These are phyloP conservation scores for Millerozyma acaciae DNA, from an alignment of 805 yeast species.

Conservation along the genomic window DNA sequence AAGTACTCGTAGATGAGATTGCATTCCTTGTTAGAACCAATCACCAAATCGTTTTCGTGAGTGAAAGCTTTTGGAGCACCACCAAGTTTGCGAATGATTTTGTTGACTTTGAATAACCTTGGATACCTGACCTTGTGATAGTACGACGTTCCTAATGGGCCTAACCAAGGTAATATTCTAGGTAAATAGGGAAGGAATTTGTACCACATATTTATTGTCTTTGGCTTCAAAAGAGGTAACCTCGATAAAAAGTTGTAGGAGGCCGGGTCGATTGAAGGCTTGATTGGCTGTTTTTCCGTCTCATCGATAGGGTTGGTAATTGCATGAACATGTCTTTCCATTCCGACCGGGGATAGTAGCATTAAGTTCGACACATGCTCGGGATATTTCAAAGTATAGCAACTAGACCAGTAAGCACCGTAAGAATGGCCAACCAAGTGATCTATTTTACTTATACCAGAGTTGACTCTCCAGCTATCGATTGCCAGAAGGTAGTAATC, in stretches of 20 bases:
- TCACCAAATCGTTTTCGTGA: conserved; percentile 27
- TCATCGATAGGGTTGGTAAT: conserved; percentile 37
- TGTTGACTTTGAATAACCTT: conserved; percentile 38
- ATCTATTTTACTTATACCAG: conserved; percentile 48
- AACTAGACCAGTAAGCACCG: conserved; percentile 71
- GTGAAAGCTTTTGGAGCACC: conserved; percentile 22
- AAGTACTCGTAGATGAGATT: conserved; percentile 36
- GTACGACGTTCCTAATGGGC: conserved; percentile 37
- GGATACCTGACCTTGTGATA: conserved; percentile 40
- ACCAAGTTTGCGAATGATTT: conserved; percentile 27
- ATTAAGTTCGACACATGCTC: conserved; percentile 49
- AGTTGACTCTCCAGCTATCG: conserved; percentile 58
- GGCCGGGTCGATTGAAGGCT: conserved; percentile 42
- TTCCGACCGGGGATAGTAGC: conserved; percentile 73
- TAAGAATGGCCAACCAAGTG: conserved; percentile 73
- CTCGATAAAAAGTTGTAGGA: conserved; percentile 46
- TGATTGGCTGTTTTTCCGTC: conserved; percentile 11
- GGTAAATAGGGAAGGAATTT: conserved; percentile 43
- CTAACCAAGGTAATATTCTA: conserved; percentile 41
- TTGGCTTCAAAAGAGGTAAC: conserved; percentile 35
- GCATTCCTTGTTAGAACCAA: conserved; percentile 37
- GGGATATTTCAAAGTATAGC: conserved; percentile 60
- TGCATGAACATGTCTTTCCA: conserved; percentile 65
- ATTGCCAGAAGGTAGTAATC: conserved; percentile 53
- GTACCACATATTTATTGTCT: conserved; percentile 34